These are phyloP conservation scores for Lagenidium giganteum DNA, from an alignment of 352 stramenopile species.

Conservation along the genomic window DNA sequence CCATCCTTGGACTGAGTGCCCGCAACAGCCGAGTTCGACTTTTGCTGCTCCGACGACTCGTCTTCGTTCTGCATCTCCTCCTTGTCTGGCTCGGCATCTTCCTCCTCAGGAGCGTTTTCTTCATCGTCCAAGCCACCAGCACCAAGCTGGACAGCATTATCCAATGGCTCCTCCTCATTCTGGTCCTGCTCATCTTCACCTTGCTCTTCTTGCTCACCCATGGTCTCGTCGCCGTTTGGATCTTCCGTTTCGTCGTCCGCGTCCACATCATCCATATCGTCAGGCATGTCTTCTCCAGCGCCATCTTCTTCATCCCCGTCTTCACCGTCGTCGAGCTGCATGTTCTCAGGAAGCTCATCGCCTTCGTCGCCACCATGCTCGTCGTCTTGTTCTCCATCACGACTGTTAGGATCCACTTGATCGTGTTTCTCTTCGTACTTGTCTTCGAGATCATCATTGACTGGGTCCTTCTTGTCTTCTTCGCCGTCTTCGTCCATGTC, in stretches of 20 bases:
- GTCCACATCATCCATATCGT: slow-evolving; percentile 21
- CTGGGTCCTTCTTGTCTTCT: slow-evolving; percentile 60
- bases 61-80: slow-evolving; percentile 61
- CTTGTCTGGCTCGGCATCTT: slow-evolving; percentile 51
- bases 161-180: slow-evolving; percentile 61
- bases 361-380: slow-evolving; percentile 32
- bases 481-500: slow-evolving; percentile 60
- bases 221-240: slow-evolving; percentile 19
- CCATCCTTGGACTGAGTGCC: slow-evolving; percentile 83
- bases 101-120: slow-evolving; percentile 31
- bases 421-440: slow-evolving; percentile 50
- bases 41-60: slow-evolving; percentile 28
- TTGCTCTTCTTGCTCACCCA: slow-evolving; percentile 40
- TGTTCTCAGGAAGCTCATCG: slow-evolving; percentile 79
- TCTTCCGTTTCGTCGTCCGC: slow-evolving; percentile 8
- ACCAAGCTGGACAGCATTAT: slow-evolving; percentile 63
- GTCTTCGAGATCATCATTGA: slow-evolving; percentile 77
- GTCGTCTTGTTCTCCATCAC: slow-evolving; percentile 20
- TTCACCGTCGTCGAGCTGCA: slow-evolving; percentile 82
- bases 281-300: slow-evolving; percentile 21
- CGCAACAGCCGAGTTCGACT: slow-evolving; percentile 49
- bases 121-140: slow-evolving; percentile 75
- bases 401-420: slow-evolving; percentile 29
- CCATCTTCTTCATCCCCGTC: slow-evolving; percentile 36
- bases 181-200: slow-evolving; percentile 58